A percentile compares a stretch with the other conserved stretches of the same genome.
These are phyloP conservation scores for Xerocomellus amylosporus DNA, from an alignment of 768 basidiomycete species.

Conservation along the genomic window DNA sequence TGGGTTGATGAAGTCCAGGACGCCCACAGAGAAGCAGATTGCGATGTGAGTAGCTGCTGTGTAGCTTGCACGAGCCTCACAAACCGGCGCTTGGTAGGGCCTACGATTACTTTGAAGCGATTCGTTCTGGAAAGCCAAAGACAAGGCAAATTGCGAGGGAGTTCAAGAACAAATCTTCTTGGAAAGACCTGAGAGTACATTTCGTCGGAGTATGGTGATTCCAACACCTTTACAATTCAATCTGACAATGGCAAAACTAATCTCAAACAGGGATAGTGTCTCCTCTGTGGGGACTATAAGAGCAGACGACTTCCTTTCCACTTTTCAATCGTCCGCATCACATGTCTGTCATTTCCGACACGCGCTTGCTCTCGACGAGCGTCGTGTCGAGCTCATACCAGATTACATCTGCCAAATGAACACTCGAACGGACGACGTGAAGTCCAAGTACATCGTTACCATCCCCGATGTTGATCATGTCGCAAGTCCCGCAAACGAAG, in stretches of 20 bases:
- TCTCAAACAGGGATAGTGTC: slow-evolving; percentile 4
- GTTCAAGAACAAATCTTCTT: slow-evolving; percentile 41
- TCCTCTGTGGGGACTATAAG: slow-evolving; percentile 4
- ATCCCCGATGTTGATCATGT: not conserved
- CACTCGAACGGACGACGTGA: slow-evolving; percentile 7
- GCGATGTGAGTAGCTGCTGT: slow-evolving; percentile 8
- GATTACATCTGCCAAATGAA: slow-evolving; percentile 21
- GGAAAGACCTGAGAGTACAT: not conserved
- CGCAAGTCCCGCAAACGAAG: not conserved
- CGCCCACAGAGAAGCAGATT: slow-evolving; percentile 16
- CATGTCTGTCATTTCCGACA: slow-evolving; percentile 5
- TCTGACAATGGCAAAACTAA: not conserved
- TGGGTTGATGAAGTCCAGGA: not conserved
- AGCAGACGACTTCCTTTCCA: not conserved
- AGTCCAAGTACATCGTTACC: slow-evolving; percentile 3
- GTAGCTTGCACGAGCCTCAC: not conserved
- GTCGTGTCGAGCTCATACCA: slow-evolving; percentile 5
- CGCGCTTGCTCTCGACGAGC: slow-evolving; percentile 5
- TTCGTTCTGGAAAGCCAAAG: slow-evolving; percentile 3
- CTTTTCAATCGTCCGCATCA: not conserved
- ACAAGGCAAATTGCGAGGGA: slow-evolving; percentile 4
- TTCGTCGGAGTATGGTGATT: not conserved
- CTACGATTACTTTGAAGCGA: slow-evolving; percentile 1
- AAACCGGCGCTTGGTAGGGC: slow-evolving; percentile 2
- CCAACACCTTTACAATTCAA: no score